Evolutionary conservation across 768 basidiomycete genomes (phyloP).

Genomic region (Lyophyllum atratum): DNA sequence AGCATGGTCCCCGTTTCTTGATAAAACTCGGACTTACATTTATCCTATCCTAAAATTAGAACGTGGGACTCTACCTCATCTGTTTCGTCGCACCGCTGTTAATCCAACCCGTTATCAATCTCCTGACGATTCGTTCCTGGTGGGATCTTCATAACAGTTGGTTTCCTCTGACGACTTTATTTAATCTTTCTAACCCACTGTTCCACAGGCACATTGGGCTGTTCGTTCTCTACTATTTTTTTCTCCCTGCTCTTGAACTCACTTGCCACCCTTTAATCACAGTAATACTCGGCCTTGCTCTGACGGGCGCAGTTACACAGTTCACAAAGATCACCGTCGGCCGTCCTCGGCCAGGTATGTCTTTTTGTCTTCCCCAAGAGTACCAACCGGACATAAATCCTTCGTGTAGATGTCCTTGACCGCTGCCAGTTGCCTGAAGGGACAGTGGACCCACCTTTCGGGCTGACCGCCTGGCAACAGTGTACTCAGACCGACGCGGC

Average conservation of each 20-base stretch:
- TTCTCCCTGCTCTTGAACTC: neutral
- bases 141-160: conserved; percentile 87
- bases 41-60: conserved; percentile 27
- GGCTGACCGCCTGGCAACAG: conserved; percentile 71
- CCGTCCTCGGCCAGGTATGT: conserved; percentile 80
- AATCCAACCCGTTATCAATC: conserved; percentile 69
- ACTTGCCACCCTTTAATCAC: neutral
- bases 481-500: conserved; percentile 70
- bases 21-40: neutral
- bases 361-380: neutral
- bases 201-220: conserved; percentile 40
- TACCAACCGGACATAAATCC: neutral
- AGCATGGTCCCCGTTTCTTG: conserved; percentile 19
- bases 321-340: conserved; percentile 86
- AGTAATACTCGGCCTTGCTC: conserved; percentile 74
- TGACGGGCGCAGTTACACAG: conserved; percentile 84
- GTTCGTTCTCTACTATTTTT: conserved; percentile 25
- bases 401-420: conserved; percentile 54
- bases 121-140: conserved; percentile 73
- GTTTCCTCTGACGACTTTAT: conserved; percentile 12
- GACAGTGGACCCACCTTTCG: conserved; percentile 67
- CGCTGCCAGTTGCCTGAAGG: conserved; percentile 73
- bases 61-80: conserved; percentile 52
- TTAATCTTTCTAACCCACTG: neutral
- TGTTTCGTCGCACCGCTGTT: conserved; percentile 65